Base-by-base conservation (phyloP, 371 early-diverging fungal species). In the Circinella minor region DNA sequence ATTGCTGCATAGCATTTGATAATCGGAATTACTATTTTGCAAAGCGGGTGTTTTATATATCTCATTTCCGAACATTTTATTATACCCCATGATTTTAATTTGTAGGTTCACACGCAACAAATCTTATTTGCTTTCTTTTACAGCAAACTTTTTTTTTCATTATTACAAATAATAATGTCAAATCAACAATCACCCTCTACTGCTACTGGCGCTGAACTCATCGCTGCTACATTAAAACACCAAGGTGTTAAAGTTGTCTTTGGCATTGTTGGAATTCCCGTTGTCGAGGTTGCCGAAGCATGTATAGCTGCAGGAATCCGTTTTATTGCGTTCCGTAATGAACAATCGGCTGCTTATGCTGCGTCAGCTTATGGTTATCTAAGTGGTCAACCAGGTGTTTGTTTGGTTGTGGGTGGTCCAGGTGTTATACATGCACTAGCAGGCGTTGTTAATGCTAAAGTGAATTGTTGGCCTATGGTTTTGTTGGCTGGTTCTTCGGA, bases 241-340 rank as follows among this genome's bases (percentile, higher is more conserved):
- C 90, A 88, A 66, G 90, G 89, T 36, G 91, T 94, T 38, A 66
- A 75, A 34, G 89, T 91, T 0, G 82, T 92, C 4, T 94, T 94
- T 79, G 94, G 94, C 43, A 90, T 94, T 68, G 94, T 94, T n/a
- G 94, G 94, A 34, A 92, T 93, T 68, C 94, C 94, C 13, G 91
- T 94, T 1, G 86, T 93, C 55, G 90, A 90, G 68, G 74, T 91
- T 13, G 92, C 91, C 67, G 91, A 92, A 51, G 92, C 92, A n/a
- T 87, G 88, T 70, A 83, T 84, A 57, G 81, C 84, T n/a, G 86
- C 81, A 57, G 94, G 94, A 49, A 91, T 94, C 39, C 77, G 76
- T 54, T 94, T 91, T 76, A 84, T 94, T 63, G 90, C 89, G 9
- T 92, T 92, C 76, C 87, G 92, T 65, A 91, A 93, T 76, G 92